Evolutionary conservation across 148 eudicot genomes (phyloP), one percentile per base, ranked within the genome.

Genomic region (Vaccinium vitisidaea): DNA sequence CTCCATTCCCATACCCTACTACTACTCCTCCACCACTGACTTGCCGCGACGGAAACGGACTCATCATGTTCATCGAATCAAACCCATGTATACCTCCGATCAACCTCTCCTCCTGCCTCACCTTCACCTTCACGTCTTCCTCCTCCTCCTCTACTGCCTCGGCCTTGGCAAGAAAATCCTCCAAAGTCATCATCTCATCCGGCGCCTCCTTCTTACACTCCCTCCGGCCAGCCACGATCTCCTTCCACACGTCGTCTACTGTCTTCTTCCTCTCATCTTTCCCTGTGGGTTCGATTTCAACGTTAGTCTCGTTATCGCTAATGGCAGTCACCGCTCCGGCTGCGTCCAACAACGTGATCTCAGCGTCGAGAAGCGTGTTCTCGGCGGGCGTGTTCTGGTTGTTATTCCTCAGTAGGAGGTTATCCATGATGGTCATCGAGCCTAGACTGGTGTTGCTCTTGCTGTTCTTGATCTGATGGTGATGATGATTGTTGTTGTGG

Each of bases 171-270:
- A 96, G 80, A 85, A 96, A 96, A 83, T 92, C 98, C 91, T 96
- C 98, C 83, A 96, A 71, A 2, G 98, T 96, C 98, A 96, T 96
- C 91, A 93, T 83, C 88, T 88, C 95, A 58, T 89, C 93, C 14
- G 82, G 81, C 10, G 83, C 89, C 91, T 93, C 93, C 79, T 87
- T 82, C 83, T 93, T 93, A 82, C 90, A 90, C 89, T 89, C 87
- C 54, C 52, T 87, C 79, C 75, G 86, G 14, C 92, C 93, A 0
- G 83, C 90, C 59, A 92, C 90, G 79, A 96, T 94, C 87, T 91
- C 98, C 54, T 92, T 90, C 99, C 99, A 96, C 32, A 94, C 95
- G 30, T 95, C 98, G 73, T 95, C 98, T 58, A 80, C 93, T 80
- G 90, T 93, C 92, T 59, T 80, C 5, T 82, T 92, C 77, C 53